A percentile compares a stretch with the other conserved stretches of the same genome.
Evolutionary conservation across 768 basidiomycete species (phyloP).

Genomic region (Mycena metata): DNA sequence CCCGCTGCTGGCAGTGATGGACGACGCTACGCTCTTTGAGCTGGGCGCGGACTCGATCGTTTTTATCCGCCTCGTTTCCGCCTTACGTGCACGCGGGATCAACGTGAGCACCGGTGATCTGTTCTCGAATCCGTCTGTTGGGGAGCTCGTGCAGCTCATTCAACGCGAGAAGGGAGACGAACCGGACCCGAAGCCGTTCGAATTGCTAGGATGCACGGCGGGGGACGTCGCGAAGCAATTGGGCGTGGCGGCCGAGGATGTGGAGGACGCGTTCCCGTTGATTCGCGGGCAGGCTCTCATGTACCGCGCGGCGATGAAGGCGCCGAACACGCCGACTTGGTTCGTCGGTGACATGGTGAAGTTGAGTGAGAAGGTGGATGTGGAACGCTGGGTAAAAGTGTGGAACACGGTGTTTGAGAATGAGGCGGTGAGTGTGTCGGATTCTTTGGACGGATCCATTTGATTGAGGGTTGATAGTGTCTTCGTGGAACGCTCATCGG

Average conservation of each 20-base stretch:
- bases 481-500: slow-evolving; percentile 16
- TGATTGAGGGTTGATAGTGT: background rate
- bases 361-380: slow-evolving; percentile 8
- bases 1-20: background rate
- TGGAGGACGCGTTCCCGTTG: slow-evolving; percentile 20
- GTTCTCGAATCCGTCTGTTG: slow-evolving; percentile 9
- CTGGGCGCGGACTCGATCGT: slow-evolving; percentile 23
- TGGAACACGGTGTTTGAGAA: slow-evolving; percentile 17
- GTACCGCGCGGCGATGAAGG: slow-evolving; percentile 11
- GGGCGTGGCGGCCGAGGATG: slow-evolving; percentile 3
- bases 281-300: slow-evolving; percentile 17
- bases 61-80: slow-evolving; percentile 25
- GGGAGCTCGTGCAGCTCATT: slow-evolving; percentile 10
- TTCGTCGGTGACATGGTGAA: slow-evolving; percentile 3
- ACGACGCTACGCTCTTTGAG: slow-evolving; percentile 15
- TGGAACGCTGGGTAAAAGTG: slow-evolving; percentile 10
- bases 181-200: background rate
- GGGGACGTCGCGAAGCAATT: slow-evolving; percentile 13
- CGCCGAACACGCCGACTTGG: slow-evolving; percentile 15
- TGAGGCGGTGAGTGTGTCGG: slow-evolving; percentile 10
- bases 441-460: no score
- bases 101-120: slow-evolving; percentile 3
- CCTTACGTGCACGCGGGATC: slow-evolving; percentile 12
- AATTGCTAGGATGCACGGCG: background rate
- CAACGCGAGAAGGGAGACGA: background rate